Base-by-base conservation (phyloP, 2,329 filamentous ascomycete species). In the Neonectria hederae region DNA sequence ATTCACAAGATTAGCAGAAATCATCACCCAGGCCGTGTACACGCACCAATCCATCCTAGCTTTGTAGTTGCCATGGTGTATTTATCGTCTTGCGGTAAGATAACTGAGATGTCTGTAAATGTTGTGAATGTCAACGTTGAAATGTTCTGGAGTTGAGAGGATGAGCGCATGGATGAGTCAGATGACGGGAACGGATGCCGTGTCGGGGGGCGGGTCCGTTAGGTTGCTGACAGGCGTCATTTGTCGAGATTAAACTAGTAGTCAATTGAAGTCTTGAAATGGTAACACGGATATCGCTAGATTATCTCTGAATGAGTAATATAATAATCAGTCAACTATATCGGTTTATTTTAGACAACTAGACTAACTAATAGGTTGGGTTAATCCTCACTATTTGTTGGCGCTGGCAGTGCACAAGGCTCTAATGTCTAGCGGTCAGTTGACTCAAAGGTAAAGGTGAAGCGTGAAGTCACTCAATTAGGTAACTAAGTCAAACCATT, bases 31-130 rank as follows among this genome's bases (percentile, higher is more conserved):
- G 8, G 2, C 7, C 13, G 4, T 5, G 28, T 13, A 22, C 3
- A 46, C 48, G 19, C 5, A 65, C 63, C 63, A 11, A 65, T 65
- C 63, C 63, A 65, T 56, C 59, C 63, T 14, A 65, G 40, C 32
- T 54, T 63, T 57, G 55, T 46, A 13, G 63, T 49, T 40, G 59
- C n/a, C 63, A 65, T 65, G 7, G 5, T n/a, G 38, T 11, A n/a
- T 7, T 21, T 30, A 11, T 17, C 6, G 26, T 8, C 5, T 22
- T 11, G 30, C 6, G n/a, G 10, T 11, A 6, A 42, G 38, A 17
- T 8, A 32, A 21, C 21, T 14, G n/a, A 4, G 11, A 30, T 32
- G 11, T 17, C 8, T 13, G 11, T 14, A 30, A 7, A 26, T 17
- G 43, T 6, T 46, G 22, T 28, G 8, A 48, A 26, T n/a, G 13